Conservation (phyloP, 2,329 filamentous ascomycete species). For the Phaeosphaeria sp. region DNA sequence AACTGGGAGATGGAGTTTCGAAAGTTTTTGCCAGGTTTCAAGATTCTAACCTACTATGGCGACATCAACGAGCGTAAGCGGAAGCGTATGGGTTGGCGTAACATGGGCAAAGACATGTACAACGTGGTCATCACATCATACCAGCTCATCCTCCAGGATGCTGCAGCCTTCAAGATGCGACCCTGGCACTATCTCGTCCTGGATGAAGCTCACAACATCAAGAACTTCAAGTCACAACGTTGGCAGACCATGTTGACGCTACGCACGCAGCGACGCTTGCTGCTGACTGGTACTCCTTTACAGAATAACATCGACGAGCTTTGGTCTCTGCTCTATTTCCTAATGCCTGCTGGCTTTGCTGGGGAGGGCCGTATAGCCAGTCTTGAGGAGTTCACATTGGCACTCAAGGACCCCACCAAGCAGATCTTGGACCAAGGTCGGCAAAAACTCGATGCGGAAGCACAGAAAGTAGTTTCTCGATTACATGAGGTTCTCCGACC, state of each 20-base stretch:
- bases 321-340: slow-evolving; percentile 95
- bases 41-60: slow-evolving; percentile 96
- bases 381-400: slow-evolving; percentile 93
- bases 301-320: slow-evolving; percentile 97
- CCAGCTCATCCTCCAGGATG: slow-evolving; percentile 92
- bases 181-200: slow-evolving; percentile 98
- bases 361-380: slow-evolving; percentile 91
- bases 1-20: slow-evolving; percentile 99
- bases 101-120: slow-evolving; percentile 78
- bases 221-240: slow-evolving; percentile 96
- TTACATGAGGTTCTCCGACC: slow-evolving; percentile 93
- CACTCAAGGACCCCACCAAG: slow-evolving; percentile 93
- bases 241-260: slow-evolving; percentile 97
- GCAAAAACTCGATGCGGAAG: slow-evolving; percentile 93
- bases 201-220: slow-evolving; percentile 99
- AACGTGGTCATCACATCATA: slow-evolving; percentile 99
- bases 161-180: slow-evolving; percentile 89
- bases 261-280: slow-evolving; percentile 83
- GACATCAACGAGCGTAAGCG: slow-evolving; percentile 88
- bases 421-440: slow-evolving; percentile 95
- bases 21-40: slow-evolving; percentile 98
- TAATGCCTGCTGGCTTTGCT: slow-evolving; percentile 87
- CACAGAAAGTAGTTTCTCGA: slow-evolving; percentile 88
- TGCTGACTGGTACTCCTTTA: slow-evolving; percentile 91
- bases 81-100: slow-evolving; percentile 92